Conservation (phyloP, 139 green algal species). For the Astrephomene gubernaculifera region DNA sequence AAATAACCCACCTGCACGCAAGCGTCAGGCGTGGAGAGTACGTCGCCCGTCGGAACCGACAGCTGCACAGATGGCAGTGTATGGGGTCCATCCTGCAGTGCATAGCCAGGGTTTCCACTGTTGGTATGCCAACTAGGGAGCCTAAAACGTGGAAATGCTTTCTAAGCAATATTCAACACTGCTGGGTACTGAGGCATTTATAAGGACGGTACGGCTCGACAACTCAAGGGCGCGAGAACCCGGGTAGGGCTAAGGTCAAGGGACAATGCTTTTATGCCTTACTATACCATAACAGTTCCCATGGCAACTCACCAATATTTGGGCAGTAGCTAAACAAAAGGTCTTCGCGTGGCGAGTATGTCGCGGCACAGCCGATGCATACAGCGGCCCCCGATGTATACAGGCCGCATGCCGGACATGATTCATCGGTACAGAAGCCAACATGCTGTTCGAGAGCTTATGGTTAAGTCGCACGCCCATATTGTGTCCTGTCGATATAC, state of each 20-base stretch:
- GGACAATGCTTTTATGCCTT: background rate
- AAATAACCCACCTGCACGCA: background rate
- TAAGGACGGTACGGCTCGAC: background rate
- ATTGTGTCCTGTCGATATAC: too few relatives aligned
- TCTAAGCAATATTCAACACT: background rate
- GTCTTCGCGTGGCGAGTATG: too few relatives aligned
- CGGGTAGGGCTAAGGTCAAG: background rate
- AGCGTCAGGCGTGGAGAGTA: background rate
- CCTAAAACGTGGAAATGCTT: background rate
- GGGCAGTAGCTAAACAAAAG: background rate
- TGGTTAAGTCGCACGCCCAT: too few relatives aligned
- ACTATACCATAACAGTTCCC: too few relatives aligned
- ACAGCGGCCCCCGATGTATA: too few relatives aligned
- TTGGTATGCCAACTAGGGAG: background rate
- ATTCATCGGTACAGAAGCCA: too few relatives aligned
- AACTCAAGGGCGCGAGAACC: background rate
- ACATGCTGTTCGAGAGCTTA: too few relatives aligned
- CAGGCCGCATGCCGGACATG: too few relatives aligned
- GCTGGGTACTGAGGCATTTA: background rate
- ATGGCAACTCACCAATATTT: too few relatives aligned
- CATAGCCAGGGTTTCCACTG: background rate
- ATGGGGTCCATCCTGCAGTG: background rate
- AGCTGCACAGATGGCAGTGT: slow-evolving; percentile 25
- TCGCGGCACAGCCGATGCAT: too few relatives aligned
- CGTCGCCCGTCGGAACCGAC: background rate